phyloP scores from a whole-genome alignment of 2,329 filamentous ascomycete genomes.

The Metarhizium rileyi region DNA sequence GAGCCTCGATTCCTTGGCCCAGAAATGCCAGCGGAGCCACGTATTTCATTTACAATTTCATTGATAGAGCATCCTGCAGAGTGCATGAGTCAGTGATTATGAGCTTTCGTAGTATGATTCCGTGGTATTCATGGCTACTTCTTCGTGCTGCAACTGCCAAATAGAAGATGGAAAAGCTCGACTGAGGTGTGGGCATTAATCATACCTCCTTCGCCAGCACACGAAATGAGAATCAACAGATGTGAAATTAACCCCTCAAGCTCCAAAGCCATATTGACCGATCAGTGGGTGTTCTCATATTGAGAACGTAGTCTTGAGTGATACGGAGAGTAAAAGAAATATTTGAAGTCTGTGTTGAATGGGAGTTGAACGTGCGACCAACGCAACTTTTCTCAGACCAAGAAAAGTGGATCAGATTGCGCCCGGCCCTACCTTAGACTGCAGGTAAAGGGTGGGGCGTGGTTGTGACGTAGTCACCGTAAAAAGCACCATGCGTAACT shows the following conservation, averaged over 20 bases:
- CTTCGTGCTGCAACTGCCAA: not conserved
- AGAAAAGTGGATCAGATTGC: not conserved
- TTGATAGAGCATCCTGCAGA: slow-evolving; percentile 20
- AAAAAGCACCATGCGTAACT: too few species aligned
- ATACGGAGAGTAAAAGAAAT: slow-evolving; percentile 4
- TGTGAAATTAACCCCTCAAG: slow-evolving; percentile 28
- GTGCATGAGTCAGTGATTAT: not conserved
- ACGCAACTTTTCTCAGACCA: not conserved
- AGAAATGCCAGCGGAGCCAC: slow-evolving; percentile 14
- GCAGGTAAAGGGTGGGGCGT: not conserved
- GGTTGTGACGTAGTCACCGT: not conserved
- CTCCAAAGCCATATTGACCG: slow-evolving; percentile 24
- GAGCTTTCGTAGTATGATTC: not conserved
- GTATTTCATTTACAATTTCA: slow-evolving; percentile 23
- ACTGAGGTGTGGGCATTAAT: slow-evolving; percentile 3
- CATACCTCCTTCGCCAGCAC: slow-evolving; percentile 28
- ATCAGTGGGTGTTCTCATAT: slow-evolving; percentile 15
- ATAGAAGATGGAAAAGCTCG: slow-evolving; percentile 1
- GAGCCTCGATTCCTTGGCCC: slow-evolving; percentile 8
- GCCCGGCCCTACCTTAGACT: too few species aligned
- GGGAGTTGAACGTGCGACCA: slow-evolving; percentile 12
- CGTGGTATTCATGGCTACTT: not conserved
- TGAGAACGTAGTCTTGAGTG: slow-evolving; percentile 3
- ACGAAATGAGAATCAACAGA: slow-evolving; percentile 27
- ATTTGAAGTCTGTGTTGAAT: not conserved